Percentiles rank a stretch among this genome's conserved stretches.
These are phyloP conservation scores for Dacryopinax primogenitus DNA, from an alignment of 768 basidiomycete genomes.

Conservation along the genomic window DNA sequence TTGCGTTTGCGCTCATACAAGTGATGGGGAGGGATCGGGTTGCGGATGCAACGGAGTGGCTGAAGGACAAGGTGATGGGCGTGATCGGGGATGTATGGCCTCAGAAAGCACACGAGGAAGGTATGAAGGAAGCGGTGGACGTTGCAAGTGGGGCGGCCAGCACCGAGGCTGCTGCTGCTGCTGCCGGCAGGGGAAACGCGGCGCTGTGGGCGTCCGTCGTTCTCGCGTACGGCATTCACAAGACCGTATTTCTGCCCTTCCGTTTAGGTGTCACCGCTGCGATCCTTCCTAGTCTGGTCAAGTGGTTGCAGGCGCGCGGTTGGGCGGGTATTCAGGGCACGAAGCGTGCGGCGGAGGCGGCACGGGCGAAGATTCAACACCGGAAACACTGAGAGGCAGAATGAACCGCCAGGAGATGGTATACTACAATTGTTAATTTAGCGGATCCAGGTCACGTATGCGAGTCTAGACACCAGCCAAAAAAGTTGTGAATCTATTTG, in stretches of 20 bases:
- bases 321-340: conserved; percentile 71
- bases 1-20: conserved; percentile 75
- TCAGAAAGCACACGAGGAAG: conserved; percentile 30
- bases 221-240: conserved; percentile 91
- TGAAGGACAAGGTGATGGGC: conserved; percentile 30
- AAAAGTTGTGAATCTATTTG: not conserved
- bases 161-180: conserved; percentile 11
- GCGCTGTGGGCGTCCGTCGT: conserved; percentile 85
- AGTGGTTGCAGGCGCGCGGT: conserved; percentile 65
- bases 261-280: conserved; percentile 80
- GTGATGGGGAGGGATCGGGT: conserved; percentile 86
- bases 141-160: conserved; percentile 23
- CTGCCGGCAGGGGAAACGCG: conserved; percentile 39
- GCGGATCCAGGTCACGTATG: not conserved
- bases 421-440: conserved; percentile 2
- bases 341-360: conserved; percentile 42
- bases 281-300: conserved; percentile 72
- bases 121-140: conserved; percentile 54
- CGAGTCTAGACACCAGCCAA: not conserved
- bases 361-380: conserved; percentile 24
- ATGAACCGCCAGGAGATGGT: not conserved
- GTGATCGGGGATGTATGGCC: conserved; percentile 42
- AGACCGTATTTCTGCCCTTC: conserved; percentile 80
- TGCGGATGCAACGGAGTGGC: conserved; percentile 40
- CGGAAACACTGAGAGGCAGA: not conserved